Evolutionary conservation across 2,329 filamentous ascomycete genomes (phyloP), one percentile per base, ranked within the genome.

Genomic region (Neopestalotiopsis rosae): DNA sequence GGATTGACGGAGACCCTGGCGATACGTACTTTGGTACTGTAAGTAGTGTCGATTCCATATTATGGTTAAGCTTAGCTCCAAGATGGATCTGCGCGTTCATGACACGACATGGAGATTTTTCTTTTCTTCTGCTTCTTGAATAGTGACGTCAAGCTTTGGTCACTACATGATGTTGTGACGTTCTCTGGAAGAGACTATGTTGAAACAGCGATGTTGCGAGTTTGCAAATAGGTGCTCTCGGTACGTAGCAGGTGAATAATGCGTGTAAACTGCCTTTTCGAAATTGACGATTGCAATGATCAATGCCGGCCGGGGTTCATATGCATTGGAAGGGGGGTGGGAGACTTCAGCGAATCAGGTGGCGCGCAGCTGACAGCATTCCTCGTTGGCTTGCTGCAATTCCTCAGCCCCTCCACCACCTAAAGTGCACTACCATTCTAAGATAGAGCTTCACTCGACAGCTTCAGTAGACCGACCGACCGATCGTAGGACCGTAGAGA

Each of bases 401-500:
- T 52, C 45, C 45, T 52, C 45, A 52, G 45, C 45, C 45, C 45
- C 45, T 52, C 45, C 45, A 52, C n/a, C 45, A 20, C 45, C 45
- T n/a, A 52, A 17, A 38, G 6, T 38, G 34, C 34, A 38, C n/a
- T 24, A 52, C 45, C 45, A 9, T 52, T 17, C 45, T 52, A 52
- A n/a, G 28, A 59, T 59, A 59, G 14, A 59, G 57, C 57, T 59
- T 59, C 57, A 59, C 28, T 52, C n/a, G n/a, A n/a, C 45, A 52
- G 45, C 45, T 52, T 52, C 20, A 20, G 45, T 20, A 7, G 20
- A 52, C 17, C 45, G 45, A 52, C 45, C 45, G 20, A 52, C 17
- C 45, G 45, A 52, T 17, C 45, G n/a, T 10, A 20, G 9, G n/a
- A 52, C 45, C 45, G 45, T n/a, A 20, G n/a, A 20, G 17, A 52